A percentile compares a stretch with the other conserved stretches of the same genome.
Conservation (phyloP, 345 rosid genomes). For the Noccaea caerulescens region DNA sequence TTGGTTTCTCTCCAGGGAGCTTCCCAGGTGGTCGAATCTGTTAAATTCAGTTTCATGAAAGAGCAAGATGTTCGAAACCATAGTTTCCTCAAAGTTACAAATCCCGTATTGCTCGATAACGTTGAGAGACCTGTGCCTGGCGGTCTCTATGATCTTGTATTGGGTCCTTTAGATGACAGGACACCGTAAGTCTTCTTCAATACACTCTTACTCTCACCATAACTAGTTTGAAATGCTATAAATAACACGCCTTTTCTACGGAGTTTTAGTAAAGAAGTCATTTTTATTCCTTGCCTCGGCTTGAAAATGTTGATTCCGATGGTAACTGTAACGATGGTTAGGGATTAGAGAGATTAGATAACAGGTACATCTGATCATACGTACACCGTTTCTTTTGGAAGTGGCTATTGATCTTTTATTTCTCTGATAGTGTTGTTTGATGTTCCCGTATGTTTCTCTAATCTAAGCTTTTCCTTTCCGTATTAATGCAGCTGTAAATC, state of each 20-base stretch:
- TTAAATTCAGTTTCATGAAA: slow-evolving; percentile 57
- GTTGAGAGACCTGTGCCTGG: slow-evolving; percentile 53
- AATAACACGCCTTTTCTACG: neutral
- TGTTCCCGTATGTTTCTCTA: neutral
- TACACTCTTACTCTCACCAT: neutral
- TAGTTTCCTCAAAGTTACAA: slow-evolving; percentile 56
- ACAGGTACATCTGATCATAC: neutral
- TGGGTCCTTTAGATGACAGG: slow-evolving; percentile 56
- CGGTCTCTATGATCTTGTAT: slow-evolving; percentile 61
- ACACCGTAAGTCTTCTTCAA: slow-evolving; percentile 45
- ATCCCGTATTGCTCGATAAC: slow-evolving; percentile 47
- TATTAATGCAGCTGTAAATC: slow-evolving; percentile 74
- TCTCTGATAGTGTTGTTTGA: neutral
- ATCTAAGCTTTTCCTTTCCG: neutral
- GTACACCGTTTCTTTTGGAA: neutral
- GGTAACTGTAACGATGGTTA: neutral
- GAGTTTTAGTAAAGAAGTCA: neutral
- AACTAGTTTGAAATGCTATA: neutral
- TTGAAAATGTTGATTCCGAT: slow-evolving; percentile 7
- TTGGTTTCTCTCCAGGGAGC: slow-evolving; percentile 48
- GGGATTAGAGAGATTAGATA: slow-evolving; percentile 4
- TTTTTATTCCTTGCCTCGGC: slow-evolving; percentile 7
- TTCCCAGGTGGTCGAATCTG: slow-evolving; percentile 52
- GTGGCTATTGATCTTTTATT: neutral
- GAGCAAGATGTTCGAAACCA: slow-evolving; percentile 58